phyloP scores from a whole-genome alignment of 192 early-diverging fungal genomes.

The Linnemannia zychae region DNA sequence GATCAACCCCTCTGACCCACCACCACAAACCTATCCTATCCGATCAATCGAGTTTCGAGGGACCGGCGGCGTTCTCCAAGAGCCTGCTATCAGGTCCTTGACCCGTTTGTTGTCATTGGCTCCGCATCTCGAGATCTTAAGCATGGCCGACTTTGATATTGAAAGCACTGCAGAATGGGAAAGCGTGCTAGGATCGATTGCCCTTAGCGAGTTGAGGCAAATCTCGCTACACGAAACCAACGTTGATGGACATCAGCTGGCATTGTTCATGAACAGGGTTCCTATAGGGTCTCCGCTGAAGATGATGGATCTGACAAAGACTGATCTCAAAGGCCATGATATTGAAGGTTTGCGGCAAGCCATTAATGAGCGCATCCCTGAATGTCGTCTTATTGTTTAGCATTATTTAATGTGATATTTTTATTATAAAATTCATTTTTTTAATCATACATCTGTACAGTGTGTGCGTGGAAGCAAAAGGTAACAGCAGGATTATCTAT shows the following conservation, averaged over 20 bases:
- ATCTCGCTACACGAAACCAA: slow-evolving; percentile 13
- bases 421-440: slow-evolving; percentile 15
- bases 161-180: neutral
- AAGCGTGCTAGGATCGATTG: neutral
- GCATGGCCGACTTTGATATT: slow-evolving; percentile 10
- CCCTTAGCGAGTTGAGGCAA: slow-evolving; percentile 6
- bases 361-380: neutral
- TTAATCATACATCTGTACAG: neutral
- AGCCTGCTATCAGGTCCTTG: neutral
- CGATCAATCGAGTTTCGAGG: slow-evolving; percentile 10
- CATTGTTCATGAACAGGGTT: slow-evolving; percentile 3
- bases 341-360: neutral
- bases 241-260: neutral
- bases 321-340: slow-evolving; percentile 5
- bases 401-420: neutral
- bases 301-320: slow-evolving; percentile 1
- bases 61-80: neutral
- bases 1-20: neutral
- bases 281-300: neutral
- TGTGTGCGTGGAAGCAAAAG: no score
- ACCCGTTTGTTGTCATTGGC: neutral
- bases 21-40: slow-evolving; percentile 2
- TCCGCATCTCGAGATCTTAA: neutral
- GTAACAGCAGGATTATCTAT: no score
- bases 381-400: slow-evolving; percentile 1